Base-by-base conservation (phyloP, 2,329 filamentous ascomycete genomes). In the Fonsecaea monophora region DNA sequence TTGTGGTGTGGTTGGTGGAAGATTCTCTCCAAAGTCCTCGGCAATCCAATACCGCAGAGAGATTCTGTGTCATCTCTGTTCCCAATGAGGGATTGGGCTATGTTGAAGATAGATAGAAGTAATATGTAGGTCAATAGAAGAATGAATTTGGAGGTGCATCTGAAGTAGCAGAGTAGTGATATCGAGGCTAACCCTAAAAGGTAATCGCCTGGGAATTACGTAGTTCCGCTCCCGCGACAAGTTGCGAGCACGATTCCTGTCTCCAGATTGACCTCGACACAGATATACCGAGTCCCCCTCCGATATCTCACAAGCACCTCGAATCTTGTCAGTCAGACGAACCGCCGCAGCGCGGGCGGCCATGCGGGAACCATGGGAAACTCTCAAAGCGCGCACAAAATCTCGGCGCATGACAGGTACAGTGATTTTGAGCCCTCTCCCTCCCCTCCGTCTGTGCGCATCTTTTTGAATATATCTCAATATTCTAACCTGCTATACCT, bases 401-500 rank as follows among this genome's bases (percentile, higher is more conserved):
- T 91, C 68, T 89, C 89, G 38, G 85, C 87, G 74, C 94, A 97
- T 82, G 94, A 98, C 82, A 93, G 92, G 94, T 96, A 77, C 74
- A 86, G 78, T 15, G 59, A 30, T n/a, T n/a, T 53, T 48, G 37
- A n/a, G 25, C 25, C 25, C 25, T 25, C 25, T 2, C 25, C 25
- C 25, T 25, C 25, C 25, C 25, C 25, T 25, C 25, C 25, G 25
- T 25, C 25, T 25, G 25, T 25, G 25, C 25, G 2, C 3, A 25
- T 25, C 25, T 25, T 25, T 25, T 2, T 25, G 21, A 1, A 2
- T 25, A 25, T 21, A 25, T 25, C 25, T 2, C 25, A 25, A 25
- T 42, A 12, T n/a, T 40, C 15, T n/a, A 42, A 13, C 48, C 40
- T 35, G 7, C 62, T 35, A 60, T 25, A 18, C 60, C 32, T 34